phyloP scores from a whole-genome alignment of 495 filamentous ascomycete genomes.

The Diplogelasinospora grovesii region DNA sequence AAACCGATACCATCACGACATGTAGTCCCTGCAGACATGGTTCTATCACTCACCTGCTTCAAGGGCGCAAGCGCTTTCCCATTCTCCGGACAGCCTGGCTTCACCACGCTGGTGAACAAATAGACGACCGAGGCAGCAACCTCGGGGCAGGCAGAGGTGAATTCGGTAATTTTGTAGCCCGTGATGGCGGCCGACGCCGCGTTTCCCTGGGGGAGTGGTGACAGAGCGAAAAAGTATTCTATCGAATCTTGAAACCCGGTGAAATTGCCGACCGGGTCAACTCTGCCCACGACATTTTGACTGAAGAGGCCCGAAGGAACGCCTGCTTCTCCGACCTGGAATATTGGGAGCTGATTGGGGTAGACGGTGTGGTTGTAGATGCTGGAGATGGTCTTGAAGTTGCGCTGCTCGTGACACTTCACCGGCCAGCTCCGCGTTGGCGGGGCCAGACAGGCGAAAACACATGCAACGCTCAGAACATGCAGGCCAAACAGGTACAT shows the following conservation, averaged over 20 bases:
- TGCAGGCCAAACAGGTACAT: slow-evolving; percentile 14
- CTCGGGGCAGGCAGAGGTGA: slow-evolving; percentile 25
- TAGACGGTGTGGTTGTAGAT: slow-evolving; percentile 38
- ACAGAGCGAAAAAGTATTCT: slow-evolving; percentile 35
- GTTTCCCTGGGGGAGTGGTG: slow-evolving; percentile 26
- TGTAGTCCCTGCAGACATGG: neutral
- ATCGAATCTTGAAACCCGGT: slow-evolving; percentile 30
- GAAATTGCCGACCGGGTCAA: slow-evolving; percentile 32
- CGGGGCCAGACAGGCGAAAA: slow-evolving; percentile 9
- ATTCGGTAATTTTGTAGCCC: slow-evolving; percentile 27
- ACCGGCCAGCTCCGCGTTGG: slow-evolving; percentile 12
- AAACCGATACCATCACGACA: no score
- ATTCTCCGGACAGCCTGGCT: slow-evolving; percentile 19
- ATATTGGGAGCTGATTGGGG: slow-evolving; percentile 34
- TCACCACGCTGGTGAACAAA: slow-evolving; percentile 26
- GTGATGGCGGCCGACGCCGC: slow-evolving; percentile 23
- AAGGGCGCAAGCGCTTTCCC: slow-evolving; percentile 23
- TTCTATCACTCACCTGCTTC: slow-evolving; percentile 17
- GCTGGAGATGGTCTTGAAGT: slow-evolving; percentile 28
- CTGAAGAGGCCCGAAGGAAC: slow-evolving; percentile 33
- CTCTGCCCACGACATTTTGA: slow-evolving; percentile 25
- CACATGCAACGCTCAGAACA: slow-evolving; percentile 9
- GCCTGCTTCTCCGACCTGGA: slow-evolving; percentile 19
- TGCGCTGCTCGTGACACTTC: slow-evolving; percentile 20
- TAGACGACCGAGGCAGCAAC: slow-evolving; percentile 31